These are phyloP conservation scores for Coleophoma eucalyptorum DNA, from an alignment of 2,329 filamentous ascomycete species.

Conservation along the genomic window DNA sequence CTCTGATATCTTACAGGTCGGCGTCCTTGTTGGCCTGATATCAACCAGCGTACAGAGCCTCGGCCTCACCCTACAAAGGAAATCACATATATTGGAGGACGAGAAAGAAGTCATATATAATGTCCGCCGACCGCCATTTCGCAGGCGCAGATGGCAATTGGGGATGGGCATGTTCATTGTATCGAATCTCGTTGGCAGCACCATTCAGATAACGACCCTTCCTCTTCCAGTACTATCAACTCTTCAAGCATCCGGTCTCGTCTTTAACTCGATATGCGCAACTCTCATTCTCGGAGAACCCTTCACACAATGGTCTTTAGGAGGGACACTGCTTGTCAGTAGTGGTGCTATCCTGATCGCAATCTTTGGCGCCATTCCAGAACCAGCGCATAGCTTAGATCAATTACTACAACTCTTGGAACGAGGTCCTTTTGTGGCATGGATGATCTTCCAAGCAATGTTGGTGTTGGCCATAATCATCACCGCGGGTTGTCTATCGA, in stretches of 20 bases:
- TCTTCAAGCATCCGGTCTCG: constrained; percentile 88
- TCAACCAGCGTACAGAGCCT: constrained; percentile 95
- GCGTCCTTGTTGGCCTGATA: constrained; percentile 86
- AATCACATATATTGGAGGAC: constrained; percentile 97
- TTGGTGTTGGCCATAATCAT: constrained; percentile 67
- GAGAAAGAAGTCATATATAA: constrained; percentile 77
- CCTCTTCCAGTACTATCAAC: constrained; percentile 93
- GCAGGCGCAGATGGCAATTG: constrained; percentile 88
- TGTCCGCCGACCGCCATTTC: constrained; percentile 80
- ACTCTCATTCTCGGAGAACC: constrained; percentile 89
- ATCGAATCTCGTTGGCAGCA: constrained; percentile 90
- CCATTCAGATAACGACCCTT: constrained; percentile 94
- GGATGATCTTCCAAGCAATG: constrained; percentile 80
- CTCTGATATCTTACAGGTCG: constrained; percentile 56
- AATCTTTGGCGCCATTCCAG: constrained; percentile 88
- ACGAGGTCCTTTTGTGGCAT: constrained; percentile 73
- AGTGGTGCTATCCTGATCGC: constrained; percentile 87
- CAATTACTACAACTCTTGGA: constrained; percentile 76
- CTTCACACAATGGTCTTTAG: constrained; percentile 89
- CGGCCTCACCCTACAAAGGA: constrained; percentile 92
- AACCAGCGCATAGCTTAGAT: constrained; percentile 82
- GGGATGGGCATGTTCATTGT: constrained; percentile 97
- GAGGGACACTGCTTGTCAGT: constrained; percentile 85
- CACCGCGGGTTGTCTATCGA: constrained; percentile 52
- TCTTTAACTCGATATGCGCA: constrained; percentile 98